Base-by-base conservation (phyloP, 108 stramenopile species). In the Cylindrotheca fusiformis region DNA sequence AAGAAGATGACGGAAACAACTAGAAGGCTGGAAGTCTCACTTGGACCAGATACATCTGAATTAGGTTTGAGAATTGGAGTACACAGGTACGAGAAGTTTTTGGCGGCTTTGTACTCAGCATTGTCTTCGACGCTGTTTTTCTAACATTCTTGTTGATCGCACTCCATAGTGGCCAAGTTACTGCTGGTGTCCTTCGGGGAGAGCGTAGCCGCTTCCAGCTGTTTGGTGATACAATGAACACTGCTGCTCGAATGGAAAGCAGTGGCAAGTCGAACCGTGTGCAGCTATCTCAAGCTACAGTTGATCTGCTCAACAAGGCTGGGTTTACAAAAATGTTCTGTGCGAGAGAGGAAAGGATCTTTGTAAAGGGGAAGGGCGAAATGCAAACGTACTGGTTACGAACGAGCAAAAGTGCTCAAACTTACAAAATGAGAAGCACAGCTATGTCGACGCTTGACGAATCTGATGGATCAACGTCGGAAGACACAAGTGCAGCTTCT, bases 321-420 rank as follows among this genome's bases (percentile, higher is more conserved):
- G 31, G 52, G 30, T 30, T 46, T n/a, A n/a, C 25, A 60, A 55
- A 21, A 63, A 45, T 60, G 79, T 60, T 83, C 23, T 45, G 58
- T 30, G 48, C 63, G 3, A 19, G 63, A 17, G 63, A 53, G 14
- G 30, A 36, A 26, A 65, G 54, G 52, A 28, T 65, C 33, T 52
- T 54, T 65, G 63, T 46, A 3, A 83, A 83, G 63, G 82, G 82
- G 3, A 79, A 83, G 65, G 78, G 78, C 12, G 60, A 73, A 28
- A 75, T 83, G 68, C 67, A 68, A 54, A 83, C 82, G 0, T 83
- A 66, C 52, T 73, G 60, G 60, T 17, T 73, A 10, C 36, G 23
- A 51, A 51, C 50, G 5, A 6, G 19, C 50, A 51, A 51, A 22
- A 51, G 6, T 5, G 6, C 20, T 19, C 5, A n/a, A 5, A 19